phyloP scores from a whole-genome alignment of 1,139 yeast genomes.

The Zygotorulaspora mrakii region DNA sequence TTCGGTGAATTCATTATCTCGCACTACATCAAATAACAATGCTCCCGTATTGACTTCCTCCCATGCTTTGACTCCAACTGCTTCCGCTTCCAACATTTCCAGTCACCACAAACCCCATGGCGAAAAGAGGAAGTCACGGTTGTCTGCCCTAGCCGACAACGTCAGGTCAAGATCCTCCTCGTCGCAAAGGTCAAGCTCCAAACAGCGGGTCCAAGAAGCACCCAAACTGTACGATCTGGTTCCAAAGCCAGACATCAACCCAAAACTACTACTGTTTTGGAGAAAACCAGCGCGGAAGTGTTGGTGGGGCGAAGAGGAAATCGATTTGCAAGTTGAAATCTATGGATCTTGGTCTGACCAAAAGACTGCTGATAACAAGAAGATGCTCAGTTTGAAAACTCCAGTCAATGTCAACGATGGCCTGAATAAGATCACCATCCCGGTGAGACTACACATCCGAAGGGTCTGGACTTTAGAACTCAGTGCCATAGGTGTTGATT shows the following conservation, averaged over 20 bases:
- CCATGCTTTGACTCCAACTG: conserved; percentile 5
- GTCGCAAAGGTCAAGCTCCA: conserved; percentile 49
- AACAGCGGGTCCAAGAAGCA: conserved; percentile 37
- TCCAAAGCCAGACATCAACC: conserved; percentile 36
- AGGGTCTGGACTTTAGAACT: conserved; percentile 44
- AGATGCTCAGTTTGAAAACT: conserved; percentile 22
- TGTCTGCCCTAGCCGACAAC: conserved; percentile 43
- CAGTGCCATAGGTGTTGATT: conserved; percentile 43
- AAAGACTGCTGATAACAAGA: conserved; percentile 6
- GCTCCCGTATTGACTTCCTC: conserved; percentile 1
- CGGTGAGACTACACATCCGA: conserved; percentile 40
- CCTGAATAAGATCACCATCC: conserved; percentile 28
- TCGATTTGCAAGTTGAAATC: conserved; percentile 49
- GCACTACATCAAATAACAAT: conserved; percentile 8
- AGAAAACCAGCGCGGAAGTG: conserved; percentile 97
- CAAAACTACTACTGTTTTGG: conserved; percentile 89
- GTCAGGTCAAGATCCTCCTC: conserved; percentile 44
- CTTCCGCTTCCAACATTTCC: conserved; percentile 17
- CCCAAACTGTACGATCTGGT: conserved; percentile 37
- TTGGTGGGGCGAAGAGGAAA: conserved; percentile 88
- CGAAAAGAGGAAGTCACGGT: conserved; percentile 46
- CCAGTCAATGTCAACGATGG: conserved; percentile 24
- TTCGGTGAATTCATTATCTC: conserved; percentile 10
- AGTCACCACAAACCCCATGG: conserved; percentile 14
- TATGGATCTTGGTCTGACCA: conserved; percentile 29